Evolutionary conservation across 1,284 basidiomycete genomes (phyloP).

Genomic region (Leccinum huronense): DNA sequence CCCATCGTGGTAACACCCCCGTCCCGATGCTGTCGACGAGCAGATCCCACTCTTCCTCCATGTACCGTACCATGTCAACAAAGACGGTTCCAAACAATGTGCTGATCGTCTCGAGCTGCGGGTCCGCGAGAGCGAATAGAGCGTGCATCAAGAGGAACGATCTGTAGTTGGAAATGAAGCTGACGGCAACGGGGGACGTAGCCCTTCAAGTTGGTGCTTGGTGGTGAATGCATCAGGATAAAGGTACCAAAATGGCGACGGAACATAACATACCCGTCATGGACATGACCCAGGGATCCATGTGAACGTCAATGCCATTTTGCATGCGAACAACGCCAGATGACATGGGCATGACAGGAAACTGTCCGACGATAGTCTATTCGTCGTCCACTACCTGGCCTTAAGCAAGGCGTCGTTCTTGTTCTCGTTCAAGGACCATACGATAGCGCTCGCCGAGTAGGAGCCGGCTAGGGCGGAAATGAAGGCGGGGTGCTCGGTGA

Average conservation of each 20-base stretch:
- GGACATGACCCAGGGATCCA: conserved; percentile 16
- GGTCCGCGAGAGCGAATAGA: not conserved
- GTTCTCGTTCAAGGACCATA: too few relatives aligned
- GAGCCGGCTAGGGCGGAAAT: too few relatives aligned
- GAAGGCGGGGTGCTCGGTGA: too few relatives aligned
- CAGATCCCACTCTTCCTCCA: not conserved
- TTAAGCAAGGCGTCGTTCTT: too few relatives aligned
- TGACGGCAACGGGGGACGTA: conserved; percentile 22
- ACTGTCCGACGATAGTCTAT: not conserved
- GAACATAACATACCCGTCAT: conserved; percentile 15
- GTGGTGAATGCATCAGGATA: not conserved
- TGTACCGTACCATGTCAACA: not conserved
- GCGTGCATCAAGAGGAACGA: not conserved
- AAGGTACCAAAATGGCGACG: not conserved
- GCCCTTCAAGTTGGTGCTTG: conserved; percentile 17
- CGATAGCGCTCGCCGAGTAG: too few relatives aligned
- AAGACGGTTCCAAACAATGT: not conserved
- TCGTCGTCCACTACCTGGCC: conserved; percentile 6
- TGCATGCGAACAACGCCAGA: conserved; percentile 23
- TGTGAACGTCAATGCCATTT: conserved; percentile 15
- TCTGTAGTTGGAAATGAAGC: conserved; percentile 5
- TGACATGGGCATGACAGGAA: conserved; percentile 20
- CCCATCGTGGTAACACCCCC: not conserved
- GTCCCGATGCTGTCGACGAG: not conserved
- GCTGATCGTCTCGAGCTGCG: not conserved